Evolutionary conservation across 371 early-diverging fungal genomes (phyloP).

Genomic region (Batrachochytrium dendrobatidis): DNA sequence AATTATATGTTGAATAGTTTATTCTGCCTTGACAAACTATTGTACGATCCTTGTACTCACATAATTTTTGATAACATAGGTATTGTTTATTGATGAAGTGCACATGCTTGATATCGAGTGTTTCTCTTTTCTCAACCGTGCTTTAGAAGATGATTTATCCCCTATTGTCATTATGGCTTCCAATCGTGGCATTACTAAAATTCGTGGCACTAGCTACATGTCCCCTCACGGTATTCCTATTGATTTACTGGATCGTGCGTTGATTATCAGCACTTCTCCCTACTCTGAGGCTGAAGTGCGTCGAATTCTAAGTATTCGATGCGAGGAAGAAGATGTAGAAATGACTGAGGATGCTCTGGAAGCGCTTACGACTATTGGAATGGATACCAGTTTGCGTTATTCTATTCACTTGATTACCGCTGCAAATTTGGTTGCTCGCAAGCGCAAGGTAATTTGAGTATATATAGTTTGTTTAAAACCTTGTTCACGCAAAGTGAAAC

Average conservation of each 20-base stretch:
- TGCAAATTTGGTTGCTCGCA: slow-evolving; percentile 78
- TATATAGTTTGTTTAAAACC: slow-evolving; percentile 9
- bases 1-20: neutral
- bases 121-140: slow-evolving; percentile 96
- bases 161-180: slow-evolving; percentile 98
- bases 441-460: slow-evolving; percentile 66
- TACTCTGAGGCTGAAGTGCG: slow-evolving; percentile 83
- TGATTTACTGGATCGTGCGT: slow-evolving; percentile 90
- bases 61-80: no score
- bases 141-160: slow-evolving; percentile 89
- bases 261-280: slow-evolving; percentile 85
- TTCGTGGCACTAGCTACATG: slow-evolving; percentile 89
- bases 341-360: slow-evolving; percentile 89
- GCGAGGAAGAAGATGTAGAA: slow-evolving; percentile 95
- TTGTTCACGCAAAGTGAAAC: no score
- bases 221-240: slow-evolving; percentile 96
- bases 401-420: slow-evolving; percentile 95
- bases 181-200: slow-evolving; percentile 88
- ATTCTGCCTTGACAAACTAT: neutral
- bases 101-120: slow-evolving; percentile 99
- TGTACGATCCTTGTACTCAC: no score
- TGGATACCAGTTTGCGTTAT: slow-evolving; percentile 91
- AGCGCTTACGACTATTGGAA: slow-evolving; percentile 83
- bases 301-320: slow-evolving; percentile 84
- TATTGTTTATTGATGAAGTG: slow-evolving; percentile 97